These are phyloP conservation scores for Hypoxylon lenormandii DNA, from an alignment of 495 filamentous ascomycete genomes.

Conservation along the genomic window DNA sequence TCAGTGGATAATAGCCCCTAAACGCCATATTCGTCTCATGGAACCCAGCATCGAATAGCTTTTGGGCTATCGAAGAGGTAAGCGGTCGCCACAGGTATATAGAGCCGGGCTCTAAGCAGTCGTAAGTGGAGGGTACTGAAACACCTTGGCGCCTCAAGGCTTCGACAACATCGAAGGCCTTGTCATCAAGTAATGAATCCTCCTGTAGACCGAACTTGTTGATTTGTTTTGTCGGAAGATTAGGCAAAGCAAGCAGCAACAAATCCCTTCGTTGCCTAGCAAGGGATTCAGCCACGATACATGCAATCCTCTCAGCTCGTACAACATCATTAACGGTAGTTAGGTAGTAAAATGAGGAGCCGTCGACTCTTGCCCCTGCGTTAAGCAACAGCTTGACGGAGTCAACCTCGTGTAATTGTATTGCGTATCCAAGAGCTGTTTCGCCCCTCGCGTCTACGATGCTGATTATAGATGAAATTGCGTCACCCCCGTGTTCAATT, in stretches of 20 bases:
- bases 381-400: slow-evolving; percentile 13
- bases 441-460: background rate
- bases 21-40: background rate
- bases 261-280: background rate
- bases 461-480: slow-evolving; percentile 20
- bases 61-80: background rate
- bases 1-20: background rate
- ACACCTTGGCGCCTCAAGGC: background rate
- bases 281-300: background rate
- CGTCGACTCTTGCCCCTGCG: background rate
- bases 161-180: slow-evolving; percentile 18
- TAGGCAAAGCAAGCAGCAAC: slow-evolving; percentile 3
- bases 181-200: background rate
- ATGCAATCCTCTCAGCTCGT: background rate
- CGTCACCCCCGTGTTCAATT: slow-evolving; percentile 4
- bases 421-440: slow-evolving; percentile 4
- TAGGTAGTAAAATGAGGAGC: too few species aligned
- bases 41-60: slow-evolving; percentile 22
- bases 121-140: background rate
- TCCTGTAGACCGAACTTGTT: slow-evolving; percentile 1
- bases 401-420: background rate
- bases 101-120: background rate
- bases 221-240: slow-evolving; percentile 1
- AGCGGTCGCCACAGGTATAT: background rate
- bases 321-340: background rate